phyloP scores from a whole-genome alignment of 2,329 filamentous ascomycete genomes.

The Fusarium sterilihyphosum region DNA sequence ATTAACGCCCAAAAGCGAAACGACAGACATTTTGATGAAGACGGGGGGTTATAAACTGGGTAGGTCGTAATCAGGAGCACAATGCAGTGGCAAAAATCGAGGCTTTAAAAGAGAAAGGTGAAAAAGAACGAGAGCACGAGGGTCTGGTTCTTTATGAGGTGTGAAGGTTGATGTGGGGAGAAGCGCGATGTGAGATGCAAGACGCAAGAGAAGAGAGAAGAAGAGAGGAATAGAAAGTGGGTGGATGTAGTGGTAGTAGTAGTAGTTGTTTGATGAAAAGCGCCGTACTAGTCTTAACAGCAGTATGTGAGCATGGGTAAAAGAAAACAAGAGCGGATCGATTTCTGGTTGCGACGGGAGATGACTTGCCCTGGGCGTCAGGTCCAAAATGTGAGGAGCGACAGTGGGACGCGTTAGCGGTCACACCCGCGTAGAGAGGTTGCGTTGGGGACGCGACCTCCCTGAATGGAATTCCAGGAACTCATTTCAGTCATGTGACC shows the following conservation, averaged over 20 bases:
- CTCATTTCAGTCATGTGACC: constrained; percentile 19
- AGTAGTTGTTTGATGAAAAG: constrained; percentile 23
- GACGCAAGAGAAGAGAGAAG: background rate
- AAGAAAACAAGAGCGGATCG: constrained; percentile 42
- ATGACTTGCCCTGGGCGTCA: constrained; percentile 29
- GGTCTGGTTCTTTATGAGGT: constrained; percentile 6
- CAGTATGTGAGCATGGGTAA: constrained; percentile 14
- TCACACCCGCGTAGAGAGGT: constrained; percentile 46
- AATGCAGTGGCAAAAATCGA: background rate
- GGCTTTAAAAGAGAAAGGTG: background rate
- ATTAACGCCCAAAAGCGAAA: constrained; percentile 94
- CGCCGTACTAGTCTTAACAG: constrained; percentile 20
- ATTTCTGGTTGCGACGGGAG: constrained; percentile 38
- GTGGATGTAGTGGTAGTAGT: constrained; percentile 2
- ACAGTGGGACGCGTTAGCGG: constrained; percentile 42
- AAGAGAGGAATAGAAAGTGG: constrained; percentile 9
- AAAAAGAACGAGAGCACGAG: background rate
- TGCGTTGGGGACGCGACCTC: constrained; percentile 25
- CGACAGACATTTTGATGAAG: constrained; percentile 80
- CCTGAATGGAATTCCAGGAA: background rate
- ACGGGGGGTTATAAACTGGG: background rate
- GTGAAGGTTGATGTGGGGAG: constrained; percentile 5
- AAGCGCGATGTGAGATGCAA: constrained; percentile 17
- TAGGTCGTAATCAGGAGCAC: constrained; percentile 1
- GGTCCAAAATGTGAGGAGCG: constrained; percentile 27